A percentile compares a stretch with the other conserved stretches of the same genome.
These are phyloP conservation scores for Gautieria morchelliformis DNA, from an alignment of 768 basidiomycete species.

Conservation along the genomic window DNA sequence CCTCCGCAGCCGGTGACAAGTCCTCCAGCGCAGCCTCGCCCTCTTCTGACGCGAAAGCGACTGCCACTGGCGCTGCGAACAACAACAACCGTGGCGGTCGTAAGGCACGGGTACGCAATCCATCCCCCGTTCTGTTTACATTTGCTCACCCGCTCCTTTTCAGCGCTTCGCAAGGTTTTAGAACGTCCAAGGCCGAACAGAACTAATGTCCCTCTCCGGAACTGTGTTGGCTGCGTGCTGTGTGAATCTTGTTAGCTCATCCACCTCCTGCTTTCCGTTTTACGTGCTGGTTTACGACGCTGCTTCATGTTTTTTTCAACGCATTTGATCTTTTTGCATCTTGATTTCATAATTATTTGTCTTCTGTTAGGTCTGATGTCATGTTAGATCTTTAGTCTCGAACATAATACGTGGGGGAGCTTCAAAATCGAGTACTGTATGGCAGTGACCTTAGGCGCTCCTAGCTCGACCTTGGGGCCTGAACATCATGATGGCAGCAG, in stretches of 20 bases:
- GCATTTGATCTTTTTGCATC: too few species aligned
- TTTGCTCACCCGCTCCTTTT: background rate
- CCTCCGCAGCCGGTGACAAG: too few species aligned
- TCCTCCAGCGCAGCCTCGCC: too few species aligned
- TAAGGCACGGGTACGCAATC: background rate
- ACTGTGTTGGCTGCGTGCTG: background rate
- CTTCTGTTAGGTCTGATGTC: too few species aligned
- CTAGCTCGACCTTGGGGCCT: too few species aligned
- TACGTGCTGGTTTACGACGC: background rate
- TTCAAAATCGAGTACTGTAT: too few species aligned
- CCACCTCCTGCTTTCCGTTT: background rate
- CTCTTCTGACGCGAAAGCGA: background rate
- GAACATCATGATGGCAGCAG: too few species aligned
- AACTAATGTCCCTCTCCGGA: background rate
- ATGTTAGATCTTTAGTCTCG: too few species aligned
- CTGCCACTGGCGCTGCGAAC: background rate
- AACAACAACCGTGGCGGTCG: background rate
- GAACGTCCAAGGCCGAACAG: background rate
- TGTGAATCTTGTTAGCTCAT: background rate
- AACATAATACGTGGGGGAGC: too few species aligned
- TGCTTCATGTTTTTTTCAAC: background rate
- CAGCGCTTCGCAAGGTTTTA: background rate
- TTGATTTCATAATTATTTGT: too few species aligned
- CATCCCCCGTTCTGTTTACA: background rate
- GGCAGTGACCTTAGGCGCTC: too few species aligned